These are phyloP conservation scores for Stagonosporopsis vannaccii DNA, from an alignment of 2,329 filamentous ascomycete species.

Conservation along the genomic window DNA sequence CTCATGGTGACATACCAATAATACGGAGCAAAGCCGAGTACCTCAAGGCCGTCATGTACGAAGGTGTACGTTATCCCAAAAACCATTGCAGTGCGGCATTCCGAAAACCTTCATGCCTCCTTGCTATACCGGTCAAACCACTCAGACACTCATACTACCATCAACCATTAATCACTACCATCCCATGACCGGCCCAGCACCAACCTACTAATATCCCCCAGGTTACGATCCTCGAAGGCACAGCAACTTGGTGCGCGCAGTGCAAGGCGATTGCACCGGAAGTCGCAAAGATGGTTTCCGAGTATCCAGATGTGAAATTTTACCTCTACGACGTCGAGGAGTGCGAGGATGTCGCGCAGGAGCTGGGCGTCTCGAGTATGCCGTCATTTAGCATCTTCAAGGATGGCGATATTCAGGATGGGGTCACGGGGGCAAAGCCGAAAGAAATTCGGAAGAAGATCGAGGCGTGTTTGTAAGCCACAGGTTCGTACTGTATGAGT, in stretches of 20 bases:
- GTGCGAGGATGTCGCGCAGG: constrained; percentile 41
- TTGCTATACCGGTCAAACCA: background rate
- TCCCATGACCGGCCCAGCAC: background rate
- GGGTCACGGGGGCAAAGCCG: constrained; percentile 30
- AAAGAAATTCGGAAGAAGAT: constrained; percentile 35
- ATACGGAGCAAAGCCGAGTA: constrained; percentile 38
- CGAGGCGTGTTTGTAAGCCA: constrained; percentile 27
- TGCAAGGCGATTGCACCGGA: constrained; percentile 40
- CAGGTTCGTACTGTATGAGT: too few species aligned
- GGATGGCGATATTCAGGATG: constrained; percentile 39
- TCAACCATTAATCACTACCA: too few species aligned
- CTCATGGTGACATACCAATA: constrained; percentile 25
- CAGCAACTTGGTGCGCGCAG: constrained; percentile 40
- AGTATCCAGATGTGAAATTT: constrained; percentile 35
- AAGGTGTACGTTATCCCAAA: constrained; percentile 24
- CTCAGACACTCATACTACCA: too few species aligned
- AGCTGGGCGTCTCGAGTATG: constrained; percentile 38
- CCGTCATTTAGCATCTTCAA: constrained; percentile 41
- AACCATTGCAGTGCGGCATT: background rate
- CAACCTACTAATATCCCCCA: background rate
- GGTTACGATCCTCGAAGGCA: constrained; percentile 42
- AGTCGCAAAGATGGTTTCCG: constrained; percentile 33
- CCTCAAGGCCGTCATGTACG: constrained; percentile 39
- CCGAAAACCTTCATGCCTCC: background rate
- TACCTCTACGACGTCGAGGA: constrained; percentile 43